Evolutionary conservation across 1,284 basidiomycete species (phyloP).

Genomic region (Sutorius eximius): DNA sequence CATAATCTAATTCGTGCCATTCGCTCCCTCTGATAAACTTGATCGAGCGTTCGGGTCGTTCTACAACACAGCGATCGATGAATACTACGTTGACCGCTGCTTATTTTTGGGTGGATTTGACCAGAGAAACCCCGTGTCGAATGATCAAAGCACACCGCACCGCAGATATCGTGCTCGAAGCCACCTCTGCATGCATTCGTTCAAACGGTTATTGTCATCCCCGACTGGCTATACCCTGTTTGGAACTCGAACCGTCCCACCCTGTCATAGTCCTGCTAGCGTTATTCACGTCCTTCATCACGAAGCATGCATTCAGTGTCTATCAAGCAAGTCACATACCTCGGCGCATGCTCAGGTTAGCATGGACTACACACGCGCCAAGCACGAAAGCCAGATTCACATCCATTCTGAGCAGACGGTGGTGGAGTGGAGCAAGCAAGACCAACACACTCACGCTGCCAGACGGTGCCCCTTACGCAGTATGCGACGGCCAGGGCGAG

Average conservation of each 20-base stretch:
- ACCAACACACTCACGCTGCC: neutral
- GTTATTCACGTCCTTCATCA: neutral
- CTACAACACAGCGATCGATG: neutral
- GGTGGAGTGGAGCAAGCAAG: neutral
- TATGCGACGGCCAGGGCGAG: neutral
- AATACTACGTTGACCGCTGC: conserved; percentile 17
- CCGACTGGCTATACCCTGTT: neutral
- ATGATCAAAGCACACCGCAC: neutral
- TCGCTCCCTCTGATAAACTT: neutral
- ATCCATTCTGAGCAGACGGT: neutral
- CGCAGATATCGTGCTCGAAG: neutral
- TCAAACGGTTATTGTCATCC: neutral
- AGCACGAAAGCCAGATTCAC: neutral
- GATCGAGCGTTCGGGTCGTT: neutral
- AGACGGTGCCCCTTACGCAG: neutral
- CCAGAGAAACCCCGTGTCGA: conserved; percentile 76
- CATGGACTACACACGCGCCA: neutral
- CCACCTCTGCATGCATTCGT: neutral
- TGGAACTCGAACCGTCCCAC: neutral
- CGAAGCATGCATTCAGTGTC: neutral
- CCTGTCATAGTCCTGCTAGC: neutral
- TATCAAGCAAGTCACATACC: neutral
- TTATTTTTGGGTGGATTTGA: conserved; percentile 77
- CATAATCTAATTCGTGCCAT: neutral
- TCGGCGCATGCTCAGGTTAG: neutral